Percentiles rank a stretch among this genome's conserved stretches.
phyloP scores from a whole-genome alignment of 2,329 filamentous ascomycete genomes.

The Alternaria gaisen region DNA sequence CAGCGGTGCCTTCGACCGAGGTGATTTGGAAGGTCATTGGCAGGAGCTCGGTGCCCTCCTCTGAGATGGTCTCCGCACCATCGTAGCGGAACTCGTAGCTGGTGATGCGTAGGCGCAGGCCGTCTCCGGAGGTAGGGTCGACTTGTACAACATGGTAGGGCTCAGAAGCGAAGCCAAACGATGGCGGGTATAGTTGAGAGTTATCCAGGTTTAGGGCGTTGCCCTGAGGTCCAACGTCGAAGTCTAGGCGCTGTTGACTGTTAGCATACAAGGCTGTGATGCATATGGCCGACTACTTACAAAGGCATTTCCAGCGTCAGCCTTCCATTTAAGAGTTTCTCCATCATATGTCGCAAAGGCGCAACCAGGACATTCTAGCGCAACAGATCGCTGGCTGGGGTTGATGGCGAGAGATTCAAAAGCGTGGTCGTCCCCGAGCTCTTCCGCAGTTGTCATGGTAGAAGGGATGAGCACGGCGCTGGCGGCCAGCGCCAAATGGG shows the following conservation, averaged over 20 bases:
- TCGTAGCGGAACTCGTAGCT: slow-evolving; percentile 49
- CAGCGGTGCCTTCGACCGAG: slow-evolving; percentile 43
- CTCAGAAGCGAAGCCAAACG: slow-evolving; percentile 39
- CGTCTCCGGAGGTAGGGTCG: slow-evolving; percentile 35
- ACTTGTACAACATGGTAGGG: slow-evolving; percentile 48
- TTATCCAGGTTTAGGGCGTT: slow-evolving; percentile 48
- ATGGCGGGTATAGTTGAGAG: slow-evolving; percentile 51
- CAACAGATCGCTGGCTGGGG: slow-evolving; percentile 43
- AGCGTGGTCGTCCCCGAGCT: slow-evolving; percentile 42
- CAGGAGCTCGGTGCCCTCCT: slow-evolving; percentile 50
- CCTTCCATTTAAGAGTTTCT: slow-evolving; percentile 37
- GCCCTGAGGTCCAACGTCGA: slow-evolving; percentile 45
- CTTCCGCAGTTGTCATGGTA: slow-evolving; percentile 34
- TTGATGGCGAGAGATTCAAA: slow-evolving; percentile 44
- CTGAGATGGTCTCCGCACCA: slow-evolving; percentile 46
- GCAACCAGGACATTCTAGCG: slow-evolving; percentile 48
- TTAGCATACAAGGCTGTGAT: slow-evolving; percentile 27
- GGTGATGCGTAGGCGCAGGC: slow-evolving; percentile 47
- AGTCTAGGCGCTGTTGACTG: slow-evolving; percentile 46
- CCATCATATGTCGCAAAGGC: slow-evolving; percentile 38
- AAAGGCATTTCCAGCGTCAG: slow-evolving; percentile 46
- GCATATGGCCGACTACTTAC: slow-evolving; percentile 32
- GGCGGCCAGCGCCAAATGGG: slow-evolving; percentile 49
- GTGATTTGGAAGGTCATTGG: slow-evolving; percentile 50
- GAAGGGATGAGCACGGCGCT: slow-evolving; percentile 49